Conservation (phyloP, 225 moss, liverwort and hornwort species). For the Pseudisothecium myosuroides region DNA sequence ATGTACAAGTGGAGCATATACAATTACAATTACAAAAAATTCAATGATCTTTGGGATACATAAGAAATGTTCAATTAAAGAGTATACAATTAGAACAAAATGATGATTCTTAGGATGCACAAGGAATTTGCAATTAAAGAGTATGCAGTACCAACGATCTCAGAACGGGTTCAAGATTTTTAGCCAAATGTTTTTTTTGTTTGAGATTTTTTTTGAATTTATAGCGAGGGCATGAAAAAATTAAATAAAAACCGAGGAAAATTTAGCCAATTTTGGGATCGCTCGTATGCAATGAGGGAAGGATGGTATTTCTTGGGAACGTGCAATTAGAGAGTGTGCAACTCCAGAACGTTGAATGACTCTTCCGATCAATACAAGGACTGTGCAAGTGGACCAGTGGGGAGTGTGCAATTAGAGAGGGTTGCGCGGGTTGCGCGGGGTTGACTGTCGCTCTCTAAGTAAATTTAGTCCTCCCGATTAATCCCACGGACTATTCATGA, state of each 20-base stretch:
- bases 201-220: too few relatives aligned
- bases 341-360: too few relatives aligned
- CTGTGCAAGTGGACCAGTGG: not conserved
- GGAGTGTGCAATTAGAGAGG: not conserved
- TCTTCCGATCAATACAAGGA: not conserved
- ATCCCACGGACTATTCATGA: not conserved
- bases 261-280: too few relatives aligned
- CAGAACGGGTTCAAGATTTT: too few relatives aligned
- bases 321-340: not conserved
- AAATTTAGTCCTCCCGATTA: not conserved
- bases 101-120: not conserved
- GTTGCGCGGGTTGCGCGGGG: not conserved
- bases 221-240: too few relatives aligned
- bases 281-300: too few relatives aligned
- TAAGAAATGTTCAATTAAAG: not conserved
- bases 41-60: not conserved
- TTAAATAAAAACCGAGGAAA: too few relatives aligned
- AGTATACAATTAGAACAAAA: not conserved
- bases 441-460: not conserved
- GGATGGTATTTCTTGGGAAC: rapidly evolving
- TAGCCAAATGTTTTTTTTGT: too few relatives aligned
- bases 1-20: rapidly evolving
- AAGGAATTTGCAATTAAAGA: not conserved
- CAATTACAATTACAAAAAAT: too few relatives aligned
- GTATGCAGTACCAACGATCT: too few relatives aligned